Evolutionary conservation across 768 basidiomycete genomes (phyloP).

Genomic region (Pleurotus djamor): DNA sequence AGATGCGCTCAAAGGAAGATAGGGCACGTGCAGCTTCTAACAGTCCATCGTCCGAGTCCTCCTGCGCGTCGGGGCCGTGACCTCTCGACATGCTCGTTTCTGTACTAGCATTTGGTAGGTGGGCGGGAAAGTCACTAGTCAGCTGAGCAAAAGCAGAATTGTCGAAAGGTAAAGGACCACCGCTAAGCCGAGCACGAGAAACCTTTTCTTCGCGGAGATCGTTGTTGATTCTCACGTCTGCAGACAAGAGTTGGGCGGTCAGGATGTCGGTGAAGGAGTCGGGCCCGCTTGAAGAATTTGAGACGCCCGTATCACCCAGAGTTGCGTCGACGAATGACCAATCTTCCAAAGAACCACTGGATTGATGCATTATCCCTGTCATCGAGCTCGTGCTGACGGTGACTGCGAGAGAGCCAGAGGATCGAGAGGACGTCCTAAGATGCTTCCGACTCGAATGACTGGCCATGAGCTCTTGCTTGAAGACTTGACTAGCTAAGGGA

Average conservation of each 20-base stretch:
- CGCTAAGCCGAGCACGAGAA: constrained; percentile 4
- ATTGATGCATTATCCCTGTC: not conserved
- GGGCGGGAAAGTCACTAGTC: not conserved
- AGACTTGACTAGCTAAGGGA: constrained; percentile 16
- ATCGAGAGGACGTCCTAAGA: constrained; percentile 1
- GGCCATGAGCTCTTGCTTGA: constrained; percentile 14
- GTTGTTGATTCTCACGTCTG: not conserved
- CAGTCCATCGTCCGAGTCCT: not conserved
- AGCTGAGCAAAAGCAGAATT: constrained; percentile 4
- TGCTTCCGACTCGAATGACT: constrained; percentile 9
- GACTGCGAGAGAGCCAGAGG: not conserved
- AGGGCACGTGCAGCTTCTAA: not conserved
- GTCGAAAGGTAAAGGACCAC: constrained; percentile 4
- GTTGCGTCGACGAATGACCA: not conserved
- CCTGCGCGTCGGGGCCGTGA: no score
- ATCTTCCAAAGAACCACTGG: not conserved
- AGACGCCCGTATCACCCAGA: not conserved
- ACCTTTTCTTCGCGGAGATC: constrained; percentile 1
- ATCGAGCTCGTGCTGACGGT: constrained; percentile 4
- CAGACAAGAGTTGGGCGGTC: not conserved
- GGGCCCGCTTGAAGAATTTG: not conserved
- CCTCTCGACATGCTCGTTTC: no score
- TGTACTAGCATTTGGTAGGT: not conserved
- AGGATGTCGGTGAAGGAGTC: constrained; percentile 1
- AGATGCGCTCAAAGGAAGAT: constrained; percentile 1